These are phyloP conservation scores for Geotrichum cucujoidarum DNA, from an alignment of 1,139 yeast genomes.

Conservation along the genomic window DNA sequence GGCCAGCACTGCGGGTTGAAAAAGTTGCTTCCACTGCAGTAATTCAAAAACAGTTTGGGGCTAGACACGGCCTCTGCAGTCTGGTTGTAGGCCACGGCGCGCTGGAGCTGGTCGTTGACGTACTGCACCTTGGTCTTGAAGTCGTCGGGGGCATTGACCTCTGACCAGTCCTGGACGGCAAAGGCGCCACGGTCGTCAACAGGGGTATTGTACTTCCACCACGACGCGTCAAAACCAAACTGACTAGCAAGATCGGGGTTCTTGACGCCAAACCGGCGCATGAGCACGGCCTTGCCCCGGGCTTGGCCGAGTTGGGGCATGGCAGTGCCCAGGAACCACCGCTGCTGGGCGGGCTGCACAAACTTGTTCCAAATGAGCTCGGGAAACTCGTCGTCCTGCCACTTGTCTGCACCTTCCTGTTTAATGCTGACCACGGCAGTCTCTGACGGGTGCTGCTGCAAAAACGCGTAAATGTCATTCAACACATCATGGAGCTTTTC, in stretches of 20 bases:
- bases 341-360: conserved; percentile 46
- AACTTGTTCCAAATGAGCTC: conserved; percentile 60
- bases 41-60: conserved; percentile 59
- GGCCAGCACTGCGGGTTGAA: conserved; percentile 77
- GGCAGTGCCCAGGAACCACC: conserved; percentile 56
- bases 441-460: conserved; percentile 52
- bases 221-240: conserved; percentile 64
- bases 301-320: conserved; percentile 58
- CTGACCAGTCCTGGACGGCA: conserved; percentile 73
- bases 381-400: conserved; percentile 67
- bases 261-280: conserved; percentile 65
- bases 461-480: conserved; percentile 56
- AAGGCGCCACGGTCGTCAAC: conserved; percentile 60
- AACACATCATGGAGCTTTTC: conserved; percentile 46
- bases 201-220: conserved; percentile 64
- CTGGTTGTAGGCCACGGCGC: conserved; percentile 47
- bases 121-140: conserved; percentile 54
- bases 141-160: conserved; percentile 50
- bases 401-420: conserved; percentile 65
- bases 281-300: conserved; percentile 62
- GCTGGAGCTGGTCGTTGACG: conserved; percentile 52
- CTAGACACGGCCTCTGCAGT: conserved; percentile 36
- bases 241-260: conserved; percentile 41
- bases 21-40: conserved; percentile 71
- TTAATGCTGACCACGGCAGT: conserved; percentile 64